Evolutionary conservation across 2,329 filamentous ascomycete species (phyloP).

Genomic region (Fusarium sp.): DNA sequence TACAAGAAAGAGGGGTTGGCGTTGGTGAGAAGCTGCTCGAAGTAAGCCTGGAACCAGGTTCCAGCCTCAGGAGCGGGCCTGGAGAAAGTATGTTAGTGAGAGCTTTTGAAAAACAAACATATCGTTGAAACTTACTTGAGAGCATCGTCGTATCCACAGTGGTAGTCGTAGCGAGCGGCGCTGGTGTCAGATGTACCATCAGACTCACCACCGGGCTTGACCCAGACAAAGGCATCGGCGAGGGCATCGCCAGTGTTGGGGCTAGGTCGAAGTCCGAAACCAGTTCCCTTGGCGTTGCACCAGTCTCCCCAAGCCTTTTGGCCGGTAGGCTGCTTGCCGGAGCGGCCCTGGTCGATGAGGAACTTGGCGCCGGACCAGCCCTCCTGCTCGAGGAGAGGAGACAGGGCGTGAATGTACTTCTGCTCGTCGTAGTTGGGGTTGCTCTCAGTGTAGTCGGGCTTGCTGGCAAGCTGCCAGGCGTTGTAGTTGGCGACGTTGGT

Average conservation of each 20-base stretch:
- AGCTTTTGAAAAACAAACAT: fast-evolving
- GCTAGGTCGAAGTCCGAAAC: slow-evolving; percentile 74
- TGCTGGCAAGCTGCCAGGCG: slow-evolving; percentile 57
- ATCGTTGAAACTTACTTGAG: slow-evolving; percentile 51
- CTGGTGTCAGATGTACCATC: slow-evolving; percentile 63
- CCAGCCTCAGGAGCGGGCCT: slow-evolving; percentile 78
- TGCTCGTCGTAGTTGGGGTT: slow-evolving; percentile 66
- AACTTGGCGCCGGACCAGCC: slow-evolving; percentile 62
- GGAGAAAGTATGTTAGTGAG: slow-evolving; percentile 45
- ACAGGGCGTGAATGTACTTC: slow-evolving; percentile 74
- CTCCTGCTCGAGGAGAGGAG: slow-evolving; percentile 66
- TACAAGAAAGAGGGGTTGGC: slow-evolving; percentile 65
- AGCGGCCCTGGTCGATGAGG: slow-evolving; percentile 66
- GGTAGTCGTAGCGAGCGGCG: slow-evolving; percentile 56
- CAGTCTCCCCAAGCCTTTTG: slow-evolving; percentile 74
- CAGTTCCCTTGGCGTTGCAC: slow-evolving; percentile 75
- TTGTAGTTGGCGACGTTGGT: slow-evolving; percentile 74
- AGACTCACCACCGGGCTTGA: slow-evolving; percentile 75
- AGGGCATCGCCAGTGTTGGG: slow-evolving; percentile 70
- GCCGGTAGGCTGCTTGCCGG: slow-evolving; percentile 71
- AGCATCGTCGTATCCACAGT: slow-evolving; percentile 66
- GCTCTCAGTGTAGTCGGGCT: slow-evolving; percentile 62
- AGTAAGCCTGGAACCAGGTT: slow-evolving; percentile 74
- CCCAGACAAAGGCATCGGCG: slow-evolving; percentile 77
- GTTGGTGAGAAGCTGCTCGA: slow-evolving; percentile 68